phyloP scores from a whole-genome alignment of 2,329 filamentous ascomycete species.

The Colletotrichum orbiculare region DNA sequence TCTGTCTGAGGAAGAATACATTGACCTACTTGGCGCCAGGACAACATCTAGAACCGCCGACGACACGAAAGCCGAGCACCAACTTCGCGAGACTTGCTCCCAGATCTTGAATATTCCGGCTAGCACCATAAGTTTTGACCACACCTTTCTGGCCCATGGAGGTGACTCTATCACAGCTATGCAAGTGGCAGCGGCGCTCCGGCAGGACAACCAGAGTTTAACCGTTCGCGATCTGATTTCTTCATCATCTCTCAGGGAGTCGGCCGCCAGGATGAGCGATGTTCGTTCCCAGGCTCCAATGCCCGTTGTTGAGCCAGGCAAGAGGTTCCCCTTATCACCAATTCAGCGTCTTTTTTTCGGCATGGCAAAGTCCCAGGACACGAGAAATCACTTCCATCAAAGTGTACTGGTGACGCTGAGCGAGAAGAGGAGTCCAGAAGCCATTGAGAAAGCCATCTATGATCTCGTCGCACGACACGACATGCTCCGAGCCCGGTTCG shows the following conservation, averaged over 20 bases:
- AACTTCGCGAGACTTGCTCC: neutral
- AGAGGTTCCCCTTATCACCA: conserved; percentile 12
- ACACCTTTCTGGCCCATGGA: conserved; percentile 11
- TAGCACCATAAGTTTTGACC: neutral
- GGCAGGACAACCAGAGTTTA: neutral
- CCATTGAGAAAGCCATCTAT: conserved; percentile 3
- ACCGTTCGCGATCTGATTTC: neutral
- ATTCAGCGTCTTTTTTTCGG: conserved; percentile 26
- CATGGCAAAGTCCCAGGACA: neutral
- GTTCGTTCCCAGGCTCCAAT: neutral
- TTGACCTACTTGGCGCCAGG: neutral
- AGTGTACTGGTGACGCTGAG: conserved; percentile 4
- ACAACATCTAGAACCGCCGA: too few species aligned
- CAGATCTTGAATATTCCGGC: conserved; percentile 10
- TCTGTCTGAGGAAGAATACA: neutral
- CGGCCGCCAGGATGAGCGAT: conserved; percentile 8
- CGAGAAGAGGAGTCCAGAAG: neutral
- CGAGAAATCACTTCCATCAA: conserved; percentile 26
- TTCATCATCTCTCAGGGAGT: neutral
- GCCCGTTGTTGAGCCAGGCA: neutral
- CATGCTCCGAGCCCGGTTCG: conserved; percentile 26
- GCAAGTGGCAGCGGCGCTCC: conserved; percentile 17
- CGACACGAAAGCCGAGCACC: neutral
- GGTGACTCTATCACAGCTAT: conserved; percentile 28
- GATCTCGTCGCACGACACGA: conserved; percentile 19